A percentile compares a stretch with the other conserved stretches of the same genome.
phyloP scores from a whole-genome alignment of 352 stramenopile species.

The Globisporangium ultimum region DNA sequence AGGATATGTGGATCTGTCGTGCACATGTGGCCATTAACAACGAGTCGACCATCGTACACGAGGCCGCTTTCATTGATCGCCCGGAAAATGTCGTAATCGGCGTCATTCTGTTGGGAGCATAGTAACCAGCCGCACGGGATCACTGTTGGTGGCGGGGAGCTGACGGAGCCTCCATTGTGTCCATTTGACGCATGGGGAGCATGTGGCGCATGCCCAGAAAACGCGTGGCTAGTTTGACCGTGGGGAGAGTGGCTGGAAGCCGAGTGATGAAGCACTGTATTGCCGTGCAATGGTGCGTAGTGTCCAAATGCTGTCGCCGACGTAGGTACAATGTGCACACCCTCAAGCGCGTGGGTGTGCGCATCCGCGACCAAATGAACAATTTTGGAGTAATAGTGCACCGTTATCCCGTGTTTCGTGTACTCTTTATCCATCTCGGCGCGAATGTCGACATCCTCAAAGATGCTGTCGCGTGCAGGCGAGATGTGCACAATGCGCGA shows the following conservation, averaged over 20 bases:
- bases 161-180: neutral
- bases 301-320: neutral
- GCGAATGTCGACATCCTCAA: slow-evolving; percentile 61
- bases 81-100: slow-evolving; percentile 85
- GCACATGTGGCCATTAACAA: slow-evolving; percentile 83
- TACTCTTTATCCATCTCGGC: slow-evolving; percentile 61
- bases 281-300: neutral
- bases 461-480: slow-evolving; percentile 35
- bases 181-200: neutral
- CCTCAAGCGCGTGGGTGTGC: slow-evolving; percentile 35
- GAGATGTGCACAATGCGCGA: slow-evolving; percentile 58
- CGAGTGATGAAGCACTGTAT: neutral
- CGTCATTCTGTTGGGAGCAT: slow-evolving; percentile 82
- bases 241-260: neutral
- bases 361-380: slow-evolving; percentile 26
- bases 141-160: slow-evolving; percentile 8
- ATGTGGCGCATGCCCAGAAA: slow-evolving; percentile 2
- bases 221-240: neutral
- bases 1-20: slow-evolving; percentile 85
- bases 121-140: slow-evolving; percentile 71
- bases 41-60: slow-evolving; percentile 90
- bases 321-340: slow-evolving; percentile 31
- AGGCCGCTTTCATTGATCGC: slow-evolving; percentile 90
- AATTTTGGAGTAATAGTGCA: slow-evolving; percentile 54
- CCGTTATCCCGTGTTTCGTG: slow-evolving; percentile 23